Conservation (phyloP, 768 basidiomycete genomes). For the Cystobasidium ongulense region DNA sequence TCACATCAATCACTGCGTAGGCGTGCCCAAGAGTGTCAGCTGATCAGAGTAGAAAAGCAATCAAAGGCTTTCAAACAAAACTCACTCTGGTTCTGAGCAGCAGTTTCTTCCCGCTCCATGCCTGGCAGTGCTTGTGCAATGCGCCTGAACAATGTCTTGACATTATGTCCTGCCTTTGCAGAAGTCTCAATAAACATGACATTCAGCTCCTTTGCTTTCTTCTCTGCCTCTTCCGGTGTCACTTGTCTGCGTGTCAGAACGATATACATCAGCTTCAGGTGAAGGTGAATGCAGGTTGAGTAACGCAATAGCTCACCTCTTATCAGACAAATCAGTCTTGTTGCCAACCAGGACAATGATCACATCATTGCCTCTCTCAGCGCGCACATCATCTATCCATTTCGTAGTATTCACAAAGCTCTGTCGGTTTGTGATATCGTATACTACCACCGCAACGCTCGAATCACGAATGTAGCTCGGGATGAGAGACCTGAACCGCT, state of each 20-base stretch:
- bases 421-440: slow-evolving; percentile 89
- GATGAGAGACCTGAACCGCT: slow-evolving; percentile 93
- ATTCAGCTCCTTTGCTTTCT: slow-evolving; percentile 76
- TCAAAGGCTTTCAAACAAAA: slow-evolving; percentile 14
- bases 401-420: slow-evolving; percentile 87
- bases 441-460: slow-evolving; percentile 96
- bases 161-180: slow-evolving; percentile 97
- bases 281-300: too few species aligned
- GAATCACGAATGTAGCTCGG: slow-evolving; percentile 99
- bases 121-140: slow-evolving; percentile 97
- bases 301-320: slow-evolving; percentile 72
- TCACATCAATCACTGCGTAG: slow-evolving; percentile 42
- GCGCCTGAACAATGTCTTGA: slow-evolving; percentile 98
- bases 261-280: not conserved
- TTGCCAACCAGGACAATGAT: slow-evolving; percentile 98
- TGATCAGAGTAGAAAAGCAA: not conserved
- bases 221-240: slow-evolving; percentile 93
- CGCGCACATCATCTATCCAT: slow-evolving; percentile 98
- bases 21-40: not conserved
- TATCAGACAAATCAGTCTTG: slow-evolving; percentile 97
- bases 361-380: slow-evolving; percentile 93
- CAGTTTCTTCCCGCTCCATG: slow-evolving; percentile 66
- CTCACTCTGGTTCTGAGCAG: slow-evolving; percentile 48
- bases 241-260: slow-evolving; percentile 63
- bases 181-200: slow-evolving; percentile 99